A percentile compares a stretch with the other conserved stretches of the same genome.
phyloP scores from a whole-genome alignment of 371 early-diverging fungal species.

The Fennellomyces sp. region DNA sequence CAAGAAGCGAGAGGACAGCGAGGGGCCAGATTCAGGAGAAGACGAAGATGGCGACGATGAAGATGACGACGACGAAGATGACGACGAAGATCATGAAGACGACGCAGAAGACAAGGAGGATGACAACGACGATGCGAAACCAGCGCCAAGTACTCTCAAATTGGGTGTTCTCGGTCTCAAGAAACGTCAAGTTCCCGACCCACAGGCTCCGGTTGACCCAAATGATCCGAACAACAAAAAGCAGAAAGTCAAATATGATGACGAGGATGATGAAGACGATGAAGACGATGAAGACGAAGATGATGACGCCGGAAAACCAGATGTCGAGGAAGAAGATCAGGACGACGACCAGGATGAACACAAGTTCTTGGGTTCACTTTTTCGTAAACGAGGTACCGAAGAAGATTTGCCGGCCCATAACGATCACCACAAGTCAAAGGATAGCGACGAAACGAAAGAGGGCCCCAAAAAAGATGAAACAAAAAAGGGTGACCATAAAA shows the following conservation, averaged over 20 bases:
- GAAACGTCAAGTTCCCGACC: too few species aligned
- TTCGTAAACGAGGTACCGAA: not conserved
- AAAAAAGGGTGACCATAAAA: too few species aligned
- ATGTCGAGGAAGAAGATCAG: not conserved
- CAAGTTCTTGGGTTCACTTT: not conserved
- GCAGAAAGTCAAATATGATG: not conserved
- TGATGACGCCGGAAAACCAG: not conserved
- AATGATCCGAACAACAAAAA: not conserved
- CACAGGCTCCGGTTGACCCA: not conserved
- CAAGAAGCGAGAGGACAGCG: too few species aligned
- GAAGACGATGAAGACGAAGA: not conserved
- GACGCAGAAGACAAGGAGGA: not conserved
- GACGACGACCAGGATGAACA: not conserved
- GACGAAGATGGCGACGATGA: not conserved
- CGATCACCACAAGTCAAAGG: not conserved
- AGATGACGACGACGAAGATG: not conserved
- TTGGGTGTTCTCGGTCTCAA: not conserved
- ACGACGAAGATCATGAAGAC: not conserved
- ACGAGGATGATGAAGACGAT: not conserved
- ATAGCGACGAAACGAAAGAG: too few species aligned
- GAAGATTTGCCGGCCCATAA: not conserved
- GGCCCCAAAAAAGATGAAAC: not conserved
- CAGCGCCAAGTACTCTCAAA: not conserved
- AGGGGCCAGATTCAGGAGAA: too few species aligned
- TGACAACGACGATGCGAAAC: constrained; percentile 1